Base-by-base conservation (phyloP, 345 rosid genomes). In the Sonneratia alba region DNA sequence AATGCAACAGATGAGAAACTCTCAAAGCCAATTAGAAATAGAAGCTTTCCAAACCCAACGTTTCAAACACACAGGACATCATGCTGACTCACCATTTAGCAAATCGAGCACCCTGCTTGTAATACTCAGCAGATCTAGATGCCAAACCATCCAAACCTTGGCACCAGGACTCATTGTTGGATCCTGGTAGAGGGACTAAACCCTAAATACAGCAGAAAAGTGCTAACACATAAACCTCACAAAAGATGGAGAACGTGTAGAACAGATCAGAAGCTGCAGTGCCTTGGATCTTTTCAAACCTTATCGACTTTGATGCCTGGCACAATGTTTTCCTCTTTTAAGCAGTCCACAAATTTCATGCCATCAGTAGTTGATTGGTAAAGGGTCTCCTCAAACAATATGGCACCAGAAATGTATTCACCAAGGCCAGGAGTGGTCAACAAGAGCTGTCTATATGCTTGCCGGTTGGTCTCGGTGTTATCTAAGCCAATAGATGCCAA, bases 71-170 rank as follows among this genome's bases (percentile, higher is more conserved):
- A 6, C 56, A 45, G 38, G 15, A 42, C 14, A n/a, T 37, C 66
- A 51, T 19, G n/a, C 66, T 56, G 45, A 74, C 89, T 85, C 78
- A 94, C 99, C 99, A 94, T 81, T 94, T 94, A 49, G 99, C 99
- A 77, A 94, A 94, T 59, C 97, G 97, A 66, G 99, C 99, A 77
- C 99, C 99, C 82, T 91, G 99, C 86, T 90, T 90, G 95, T 94
- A 94, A 90, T 94, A 94, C 70, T 92, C 99, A 66, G 99, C 91
- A 68, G 99, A 91, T 73, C 99, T 87, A 72, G 99, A 90, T 24
- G 97, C 96, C 86, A 94, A 77, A 64, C 99, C 99, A 75, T 94
- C 99, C 89, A 94, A 87, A 27, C 97, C 99, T 85, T 94, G 99
- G 89, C 99, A 94, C 99, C 97, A 91, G 65, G 99, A 94, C 79